Base-by-base conservation (phyloP, 345 rosid genomes). In the Excoecaria cochinchinensis region DNA sequence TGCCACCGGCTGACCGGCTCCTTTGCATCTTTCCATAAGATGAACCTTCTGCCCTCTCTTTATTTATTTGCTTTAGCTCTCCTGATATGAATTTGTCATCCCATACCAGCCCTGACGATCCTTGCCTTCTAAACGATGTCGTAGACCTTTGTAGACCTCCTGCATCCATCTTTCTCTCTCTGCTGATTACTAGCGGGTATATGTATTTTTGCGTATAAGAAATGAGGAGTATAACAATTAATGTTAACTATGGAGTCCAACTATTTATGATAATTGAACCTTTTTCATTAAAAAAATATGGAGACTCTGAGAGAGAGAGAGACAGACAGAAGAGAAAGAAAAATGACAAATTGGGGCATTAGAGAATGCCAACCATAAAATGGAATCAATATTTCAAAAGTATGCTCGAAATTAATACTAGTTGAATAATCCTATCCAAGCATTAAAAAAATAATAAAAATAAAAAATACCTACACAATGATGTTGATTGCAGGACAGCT, bases 21-120 rank as follows among this genome's bases (percentile, higher is more conserved):
- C 87, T 74, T 46, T 77, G 75, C 82, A 82, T 62, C 69, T 65
- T 63, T 0, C 74, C 42, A 5, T 59, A 56, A 24, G 6, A 25
- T 6, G 50, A 42, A 68, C 47, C 53, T 24, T 67, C 81, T 38
- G 10, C 56, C 8, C 72, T 50, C 0, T 72, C 67, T 1, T 36
- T 15, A 6, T 44, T 31, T 31, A 31, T 22, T 11, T 70, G 78
- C 47, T 47, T 69, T 24, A 70, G 70, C 3, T 86, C 94, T 55
- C 86, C 89, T 6, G 86, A 77, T 42, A 89, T 64, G 76, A 81
- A 72, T 77, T 84, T 86, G 80, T 89, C 93, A 51, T 89, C 89
- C 98, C 98, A 94, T 1, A 90, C 82, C 22, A 89, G 75, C 3
- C 98, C 98, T 0, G 97, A 94, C 0, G 96, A 94, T 44, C 98